Evolutionary conservation across 495 filamentous ascomycete species (phyloP), one percentile per base, ranked within the genome.

Genomic region (Penicillium cosmopolitanum): DNA sequence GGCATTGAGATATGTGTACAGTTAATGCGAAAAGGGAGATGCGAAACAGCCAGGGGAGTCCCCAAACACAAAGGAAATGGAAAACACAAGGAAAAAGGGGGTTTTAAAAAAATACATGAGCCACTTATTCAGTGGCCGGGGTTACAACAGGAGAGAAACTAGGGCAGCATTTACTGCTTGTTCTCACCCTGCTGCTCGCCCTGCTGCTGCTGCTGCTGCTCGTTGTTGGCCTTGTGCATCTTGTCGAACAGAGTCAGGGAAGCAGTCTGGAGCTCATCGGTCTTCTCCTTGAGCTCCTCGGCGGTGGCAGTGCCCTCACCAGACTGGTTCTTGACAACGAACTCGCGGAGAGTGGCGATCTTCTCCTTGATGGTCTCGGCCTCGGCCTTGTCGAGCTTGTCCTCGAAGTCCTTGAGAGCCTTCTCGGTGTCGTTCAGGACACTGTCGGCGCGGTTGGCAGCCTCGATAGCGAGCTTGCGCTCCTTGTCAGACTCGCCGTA

Each of bases 381-480:
- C 85, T 98, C 95, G 56, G 88, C 76, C 90, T 98, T 98, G 85
- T 98, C 94, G 18, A 98, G 89, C 74, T 87, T 92, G 78, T 96
- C 92, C 70, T 94, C 88, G 68, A 90, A 93, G 77, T 98, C 95
- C 84, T 94, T 96, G 48, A 98, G 84, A 34, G 94, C 94, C 83
- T 97, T 96, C 85, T 98, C 95, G 36, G 96, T 98, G 71, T 98
- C 96, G 82, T 93, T 97, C 63, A 96, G 73, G 50, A 98, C 94
- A 73, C 89, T 91, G 81, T 98, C 95, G 66, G 95, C 93, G 61
- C 92, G 90, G 88, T 98, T 98, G 82, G 93, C 92, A 60, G 90
- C 80, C 84, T 98, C 95, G 66, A 92, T 98, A 66, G 90, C 89
- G 58, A 85, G 76, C 87, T 96, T 97, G 84, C 95, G 93, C 82